Conservation (phyloP, 2,329 filamentous ascomycete species). For the Colletotrichum destructivum region DNA sequence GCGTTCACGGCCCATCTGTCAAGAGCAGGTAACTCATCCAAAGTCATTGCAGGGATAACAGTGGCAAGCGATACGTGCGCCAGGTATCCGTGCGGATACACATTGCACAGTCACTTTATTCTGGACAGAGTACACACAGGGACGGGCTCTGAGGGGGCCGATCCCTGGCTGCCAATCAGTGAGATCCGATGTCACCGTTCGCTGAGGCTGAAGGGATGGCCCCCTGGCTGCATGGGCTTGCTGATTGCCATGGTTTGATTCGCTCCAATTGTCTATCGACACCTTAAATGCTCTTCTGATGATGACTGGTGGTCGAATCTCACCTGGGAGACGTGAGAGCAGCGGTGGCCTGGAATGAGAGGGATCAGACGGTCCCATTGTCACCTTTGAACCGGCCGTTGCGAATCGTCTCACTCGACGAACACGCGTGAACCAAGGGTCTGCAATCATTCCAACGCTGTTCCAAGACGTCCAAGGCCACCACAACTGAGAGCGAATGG, state of each 20-base stretch:
- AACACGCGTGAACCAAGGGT: neutral
- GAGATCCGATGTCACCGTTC: constrained; percentile 25
- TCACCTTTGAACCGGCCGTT: constrained; percentile 1
- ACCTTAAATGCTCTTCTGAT: constrained; percentile 29
- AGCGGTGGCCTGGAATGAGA: constrained; percentile 13
- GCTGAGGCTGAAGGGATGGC: constrained; percentile 33
- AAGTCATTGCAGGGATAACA: constrained; percentile 19
- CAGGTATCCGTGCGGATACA: neutral
- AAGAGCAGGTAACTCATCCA: constrained; percentile 13
- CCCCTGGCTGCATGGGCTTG: constrained; percentile 22
- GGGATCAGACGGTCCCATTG: constrained; percentile 9
- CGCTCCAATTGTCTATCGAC: constrained; percentile 23
- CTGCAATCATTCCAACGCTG: neutral
- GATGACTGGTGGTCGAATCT: constrained; percentile 9
- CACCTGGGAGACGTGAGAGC: neutral
- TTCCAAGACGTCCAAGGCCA: neutral
- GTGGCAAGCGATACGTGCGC: constrained; percentile 8
- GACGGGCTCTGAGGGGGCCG: constrained; percentile 24
- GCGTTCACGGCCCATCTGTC: constrained; percentile 7
- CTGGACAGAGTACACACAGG: constrained; percentile 19
- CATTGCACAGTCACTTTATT: constrained; percentile 24
- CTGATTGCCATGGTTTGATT: constrained; percentile 39
- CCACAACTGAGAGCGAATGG: neutral
- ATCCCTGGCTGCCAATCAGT: constrained; percentile 36
- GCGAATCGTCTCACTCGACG: constrained; percentile 12